A percentile compares a stretch with the other conserved stretches of the same genome.
phyloP scores from a whole-genome alignment of 164 flowering plant species.

The Macadamia tetraphylla region DNA sequence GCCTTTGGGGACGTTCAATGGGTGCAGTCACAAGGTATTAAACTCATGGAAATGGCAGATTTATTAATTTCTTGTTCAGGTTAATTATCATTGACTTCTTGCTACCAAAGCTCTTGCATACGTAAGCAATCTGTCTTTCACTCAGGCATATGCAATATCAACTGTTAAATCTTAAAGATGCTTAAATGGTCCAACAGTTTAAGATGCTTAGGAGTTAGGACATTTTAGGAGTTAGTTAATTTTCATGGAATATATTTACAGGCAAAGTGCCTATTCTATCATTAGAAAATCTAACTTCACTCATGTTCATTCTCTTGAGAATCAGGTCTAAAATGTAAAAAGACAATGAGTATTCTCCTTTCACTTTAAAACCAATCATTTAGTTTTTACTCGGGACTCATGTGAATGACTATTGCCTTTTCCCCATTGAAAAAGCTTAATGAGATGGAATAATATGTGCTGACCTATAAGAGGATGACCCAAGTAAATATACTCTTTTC shows the following conservation, averaged over 20 bases:
- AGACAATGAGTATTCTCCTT: too few relatives aligned
- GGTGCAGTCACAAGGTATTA: constrained; percentile 93
- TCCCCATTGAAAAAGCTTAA: too few relatives aligned
- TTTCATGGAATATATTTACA: background rate
- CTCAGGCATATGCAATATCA: background rate
- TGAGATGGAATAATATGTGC: too few relatives aligned
- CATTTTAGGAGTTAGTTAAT: background rate
- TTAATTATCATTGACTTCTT: background rate
- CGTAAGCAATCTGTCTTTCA: background rate
- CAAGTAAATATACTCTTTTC: too few relatives aligned
- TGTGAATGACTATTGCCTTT: too few relatives aligned
- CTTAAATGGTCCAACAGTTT: too few relatives aligned
- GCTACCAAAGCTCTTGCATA: background rate
- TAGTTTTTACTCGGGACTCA: too few relatives aligned
- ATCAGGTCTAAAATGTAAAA: too few relatives aligned
- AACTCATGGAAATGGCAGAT: background rate
- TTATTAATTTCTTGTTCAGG: background rate
- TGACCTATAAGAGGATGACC: too few relatives aligned
- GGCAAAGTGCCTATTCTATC: background rate
- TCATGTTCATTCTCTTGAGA: too few relatives aligned
- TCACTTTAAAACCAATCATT: too few relatives aligned
- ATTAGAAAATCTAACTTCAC: too few relatives aligned
- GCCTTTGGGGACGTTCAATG: constrained; percentile 99
- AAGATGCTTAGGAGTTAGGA: background rate
- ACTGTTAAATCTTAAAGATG: background rate